Percentiles rank a stretch among this genome's conserved stretches.
Evolutionary conservation across 345 rosid species (phyloP).

Genomic region (Garcia nutans): DNA sequence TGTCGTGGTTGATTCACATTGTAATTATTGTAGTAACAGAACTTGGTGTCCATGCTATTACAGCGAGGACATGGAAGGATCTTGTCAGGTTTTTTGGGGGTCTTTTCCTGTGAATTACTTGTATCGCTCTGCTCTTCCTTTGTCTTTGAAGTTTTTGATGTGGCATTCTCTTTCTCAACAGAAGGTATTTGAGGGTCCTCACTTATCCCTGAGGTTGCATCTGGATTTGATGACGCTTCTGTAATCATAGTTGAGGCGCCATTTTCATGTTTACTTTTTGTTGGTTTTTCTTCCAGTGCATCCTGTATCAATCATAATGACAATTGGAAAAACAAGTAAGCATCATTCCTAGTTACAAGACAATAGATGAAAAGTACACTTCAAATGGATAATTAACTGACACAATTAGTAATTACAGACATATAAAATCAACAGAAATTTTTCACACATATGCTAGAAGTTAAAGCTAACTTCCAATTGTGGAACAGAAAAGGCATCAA

Average conservation of each 20-base stretch:
- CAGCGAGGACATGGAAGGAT: conserved; percentile 38
- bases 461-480: background rate
- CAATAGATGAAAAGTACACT: background rate
- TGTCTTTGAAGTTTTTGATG: conserved; percentile 32
- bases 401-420: background rate
- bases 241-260: conserved; percentile 16
- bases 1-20: conserved; percentile 39
- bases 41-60: conserved; percentile 40
- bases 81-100: conserved; percentile 35
- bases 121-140: conserved; percentile 29
- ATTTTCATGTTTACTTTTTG: conserved; percentile 31
- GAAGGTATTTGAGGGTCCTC: conserved; percentile 34
- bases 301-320: conserved; percentile 39
- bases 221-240: conserved; percentile 41
- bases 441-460: background rate
- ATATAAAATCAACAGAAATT: background rate
- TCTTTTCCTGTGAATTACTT: conserved; percentile 28
- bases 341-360: background rate
- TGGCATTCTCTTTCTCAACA: conserved; percentile 32
- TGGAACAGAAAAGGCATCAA: background rate
- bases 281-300: conserved; percentile 29
- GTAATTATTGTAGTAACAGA: conserved; percentile 39
- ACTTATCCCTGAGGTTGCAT: conserved; percentile 35
- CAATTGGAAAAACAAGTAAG: conserved; percentile 5
- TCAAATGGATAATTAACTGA: background rate